Percentiles rank a stretch among this genome's conserved stretches.
These are phyloP conservation scores for Lathyrus oleraceus DNA, from an alignment of 306 rosid species.

Conservation along the genomic window DNA sequence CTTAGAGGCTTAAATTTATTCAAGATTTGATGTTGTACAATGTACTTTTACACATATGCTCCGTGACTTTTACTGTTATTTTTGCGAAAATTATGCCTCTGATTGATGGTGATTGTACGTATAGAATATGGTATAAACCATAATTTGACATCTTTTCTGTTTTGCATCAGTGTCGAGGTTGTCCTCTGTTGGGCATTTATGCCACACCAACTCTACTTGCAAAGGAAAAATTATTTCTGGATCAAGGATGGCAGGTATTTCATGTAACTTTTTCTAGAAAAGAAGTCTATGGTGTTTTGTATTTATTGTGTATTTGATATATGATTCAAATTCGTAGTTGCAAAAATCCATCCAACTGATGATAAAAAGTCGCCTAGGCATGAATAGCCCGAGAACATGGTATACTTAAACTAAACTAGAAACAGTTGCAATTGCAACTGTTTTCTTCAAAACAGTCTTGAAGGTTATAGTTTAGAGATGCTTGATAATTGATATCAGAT, in stretches of 20 bases:
- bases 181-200: slow-evolving; percentile 68
- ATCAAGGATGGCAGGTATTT: slow-evolving; percentile 89
- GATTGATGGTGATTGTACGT: not conserved
- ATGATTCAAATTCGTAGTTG: slow-evolving; percentile 8
- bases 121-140: not conserved
- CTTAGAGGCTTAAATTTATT: not conserved
- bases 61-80: not conserved
- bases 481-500: not conserved
- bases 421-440: slow-evolving; percentile 19
- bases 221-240: slow-evolving; percentile 81
- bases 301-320: slow-evolving; percentile 24
- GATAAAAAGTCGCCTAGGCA: slow-evolving; percentile 25
- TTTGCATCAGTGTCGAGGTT: slow-evolving; percentile 70
- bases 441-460: slow-evolving; percentile 3
- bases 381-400: slow-evolving; percentile 7
- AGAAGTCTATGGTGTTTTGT: not conserved
- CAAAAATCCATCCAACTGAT: slow-evolving; percentile 18
- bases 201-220: slow-evolving; percentile 76
- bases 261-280: slow-evolving; percentile 20
- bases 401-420: slow-evolving; percentile 5
- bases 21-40: not conserved
- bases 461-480: slow-evolving; percentile 6
- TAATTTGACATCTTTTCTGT: slow-evolving; percentile 17
- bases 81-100: not conserved
- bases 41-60: slow-evolving; percentile 1